Conservation (phyloP, 2,329 filamentous ascomycete species). For the Curvularia spicifera region DNA sequence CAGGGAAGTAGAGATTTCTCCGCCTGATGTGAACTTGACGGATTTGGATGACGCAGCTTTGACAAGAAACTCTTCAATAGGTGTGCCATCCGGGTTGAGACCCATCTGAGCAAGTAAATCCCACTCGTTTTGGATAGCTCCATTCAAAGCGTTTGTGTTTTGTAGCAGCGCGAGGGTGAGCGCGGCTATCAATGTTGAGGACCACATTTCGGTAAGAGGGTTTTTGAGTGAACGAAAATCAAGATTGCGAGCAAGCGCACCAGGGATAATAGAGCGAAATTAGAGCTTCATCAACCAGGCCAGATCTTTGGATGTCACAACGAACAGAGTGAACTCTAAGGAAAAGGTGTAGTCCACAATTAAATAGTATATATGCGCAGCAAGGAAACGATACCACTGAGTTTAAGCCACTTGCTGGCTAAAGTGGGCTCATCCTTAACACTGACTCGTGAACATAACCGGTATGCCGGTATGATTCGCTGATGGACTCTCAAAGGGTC, state of each 20-base stretch:
- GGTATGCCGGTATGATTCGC: neutral
- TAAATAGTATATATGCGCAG: neutral
- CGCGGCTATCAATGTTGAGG: slow-evolving; percentile 28
- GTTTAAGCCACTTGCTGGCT: neutral
- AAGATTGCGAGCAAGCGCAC: neutral
- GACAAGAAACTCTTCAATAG: neutral
- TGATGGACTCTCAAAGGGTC: neutral
- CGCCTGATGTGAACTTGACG: neutral
- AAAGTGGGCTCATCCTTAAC: neutral
- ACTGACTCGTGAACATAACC: neutral
- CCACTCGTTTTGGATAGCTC: slow-evolving; percentile 2
- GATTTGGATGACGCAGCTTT: neutral
- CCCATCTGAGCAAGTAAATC: slow-evolving; percentile 5
- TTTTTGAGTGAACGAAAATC: slow-evolving; percentile 2
- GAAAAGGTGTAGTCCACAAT: neutral
- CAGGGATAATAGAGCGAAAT: neutral
- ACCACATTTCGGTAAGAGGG: slow-evolving; percentile 32
- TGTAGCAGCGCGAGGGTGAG: slow-evolving; percentile 37
- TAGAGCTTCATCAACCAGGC: neutral
- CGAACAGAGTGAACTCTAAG: neutral
- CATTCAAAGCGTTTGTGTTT: slow-evolving; percentile 25
- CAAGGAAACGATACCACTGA: neutral
- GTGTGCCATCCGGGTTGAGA: neutral
- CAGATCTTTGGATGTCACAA: neutral
- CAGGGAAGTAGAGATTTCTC: neutral